Evolutionary conservation across 2,329 filamentous ascomycete species (phyloP).

Genomic region (Tolypocladium sp.): DNA sequence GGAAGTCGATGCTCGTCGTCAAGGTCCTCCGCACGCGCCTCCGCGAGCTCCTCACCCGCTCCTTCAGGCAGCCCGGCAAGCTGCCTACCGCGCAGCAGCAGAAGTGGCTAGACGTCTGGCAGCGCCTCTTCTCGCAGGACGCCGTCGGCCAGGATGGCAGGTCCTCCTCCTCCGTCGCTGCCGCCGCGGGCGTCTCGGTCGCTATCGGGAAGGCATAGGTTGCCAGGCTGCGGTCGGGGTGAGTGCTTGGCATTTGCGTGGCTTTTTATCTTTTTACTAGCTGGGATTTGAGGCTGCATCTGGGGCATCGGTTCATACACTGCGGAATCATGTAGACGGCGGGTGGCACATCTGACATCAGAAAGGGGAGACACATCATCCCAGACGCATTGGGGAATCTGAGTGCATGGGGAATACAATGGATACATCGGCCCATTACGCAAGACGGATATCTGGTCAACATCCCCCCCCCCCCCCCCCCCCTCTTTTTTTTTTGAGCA

Average conservation of each 20-base stretch:
- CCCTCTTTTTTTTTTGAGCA: neutral
- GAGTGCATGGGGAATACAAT: neutral
- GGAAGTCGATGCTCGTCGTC: slow-evolving; percentile 85
- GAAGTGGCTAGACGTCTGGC: slow-evolving; percentile 68
- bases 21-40: slow-evolving; percentile 69
- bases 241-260: neutral
- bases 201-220: slow-evolving; percentile 18
- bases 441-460: neutral
- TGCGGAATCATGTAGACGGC: neutral
- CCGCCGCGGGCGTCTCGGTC: slow-evolving; percentile 15
- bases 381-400: neutral
- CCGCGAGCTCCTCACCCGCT: slow-evolving; percentile 63
- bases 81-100: slow-evolving; percentile 56
- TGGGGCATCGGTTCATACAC: neutral
- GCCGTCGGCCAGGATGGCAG: slow-evolving; percentile 21
- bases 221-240: neutral
- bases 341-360: neutral
- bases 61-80: slow-evolving; percentile 60
- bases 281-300: neutral
- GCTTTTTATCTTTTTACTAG: neutral
- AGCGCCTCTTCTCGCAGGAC: slow-evolving; percentile 56
- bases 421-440: neutral
- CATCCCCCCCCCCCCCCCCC: neutral
- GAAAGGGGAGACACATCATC: neutral
- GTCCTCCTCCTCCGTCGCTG: slow-evolving; percentile 42